A percentile compares a stretch with the other conserved stretches of the same genome.
Evolutionary conservation across 371 early-diverging fungal species (phyloP).

Genomic region (Mucor piriformis): DNA sequence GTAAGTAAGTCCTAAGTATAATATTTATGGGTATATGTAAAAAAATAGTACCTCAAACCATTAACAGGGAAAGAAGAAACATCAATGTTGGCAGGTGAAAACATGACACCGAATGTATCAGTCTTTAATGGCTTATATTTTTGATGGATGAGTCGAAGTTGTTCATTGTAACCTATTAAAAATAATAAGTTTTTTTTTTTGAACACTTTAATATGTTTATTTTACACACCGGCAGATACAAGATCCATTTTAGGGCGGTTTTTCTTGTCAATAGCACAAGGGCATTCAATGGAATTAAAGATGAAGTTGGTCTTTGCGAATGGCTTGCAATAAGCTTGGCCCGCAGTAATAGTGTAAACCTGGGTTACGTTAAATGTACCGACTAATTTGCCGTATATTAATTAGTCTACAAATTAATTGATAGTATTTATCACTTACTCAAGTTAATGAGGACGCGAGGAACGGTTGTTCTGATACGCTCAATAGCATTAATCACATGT

Average conservation of each 20-base stretch:
- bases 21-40: background rate
- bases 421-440: constrained; percentile 20
- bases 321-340: constrained; percentile 19
- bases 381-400: constrained; percentile 1
- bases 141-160: constrained; percentile 42
- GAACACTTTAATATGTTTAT: background rate
- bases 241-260: constrained; percentile 11
- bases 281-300: constrained; percentile 21
- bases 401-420: background rate
- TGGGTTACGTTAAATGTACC: constrained; percentile 25
- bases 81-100: constrained; percentile 23
- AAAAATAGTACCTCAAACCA: constrained; percentile 14
- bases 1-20: background rate
- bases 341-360: constrained; percentile 14
- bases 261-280: constrained; percentile 8
- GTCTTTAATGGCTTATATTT: constrained; percentile 25
- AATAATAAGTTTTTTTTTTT: too few relatives aligned
- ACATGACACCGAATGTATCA: constrained; percentile 25
- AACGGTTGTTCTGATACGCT: constrained; percentile 33
- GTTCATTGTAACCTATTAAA: constrained; percentile 38
- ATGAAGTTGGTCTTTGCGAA: constrained; percentile 6
- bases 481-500: constrained; percentile 37
- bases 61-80: constrained; percentile 17
- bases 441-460: constrained; percentile 43
- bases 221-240: constrained; percentile 12